Evolutionary conservation across 2,329 filamentous ascomycete species (phyloP), one percentile per base, ranked within the genome.

Genomic region (Lasiodiplodia sp.): DNA sequence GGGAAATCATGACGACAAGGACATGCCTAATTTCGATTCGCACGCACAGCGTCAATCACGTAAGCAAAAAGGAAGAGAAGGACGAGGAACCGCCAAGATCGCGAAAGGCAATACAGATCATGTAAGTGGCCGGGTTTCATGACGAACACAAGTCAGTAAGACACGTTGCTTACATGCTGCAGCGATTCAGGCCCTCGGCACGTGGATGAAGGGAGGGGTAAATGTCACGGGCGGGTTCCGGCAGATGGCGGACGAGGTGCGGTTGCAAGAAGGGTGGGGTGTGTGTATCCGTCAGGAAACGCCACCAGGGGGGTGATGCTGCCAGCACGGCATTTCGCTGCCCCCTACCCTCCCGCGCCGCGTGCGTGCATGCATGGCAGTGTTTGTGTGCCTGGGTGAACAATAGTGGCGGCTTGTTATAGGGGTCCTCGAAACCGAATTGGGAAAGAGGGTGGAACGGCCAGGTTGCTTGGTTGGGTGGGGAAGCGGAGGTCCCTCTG

Each of bases 331-430:
- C 44, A 47, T n/a, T 21, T 47, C 44, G 44, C 18, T 47, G n/a
- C 44, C 44, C 44, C 34, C 34, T 23, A 18, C 55, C 11, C 37
- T 28, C 51, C 21, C 21, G 23, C 51, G 55, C 55, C 25, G 31
- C 40, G 49, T 21, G 40, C 16, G 16, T n/a, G 38, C 40, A 25
- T 18, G 40, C 28, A 18, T 31, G 25, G 53, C 53, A n/a, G 23
- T 14, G 14, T 7, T 47, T 23, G 25, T 62, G 34, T 18, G 34
- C 25, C 31, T 56, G 25, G 31, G 10, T 44, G 23, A 28, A 38
- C 47, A 49, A 62, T 62, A 62, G 47, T 21, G 18, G 16, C 16
- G 25, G 21, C 5, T 10, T 62, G 58, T 28, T 62, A 62, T 62
- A 49, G 58, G 38, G 58, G 37, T 44, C 11, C 8, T 31, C 6